Conservation (phyloP, 176 grass and related monocot genomes). For the Oryza nivara region DNA sequence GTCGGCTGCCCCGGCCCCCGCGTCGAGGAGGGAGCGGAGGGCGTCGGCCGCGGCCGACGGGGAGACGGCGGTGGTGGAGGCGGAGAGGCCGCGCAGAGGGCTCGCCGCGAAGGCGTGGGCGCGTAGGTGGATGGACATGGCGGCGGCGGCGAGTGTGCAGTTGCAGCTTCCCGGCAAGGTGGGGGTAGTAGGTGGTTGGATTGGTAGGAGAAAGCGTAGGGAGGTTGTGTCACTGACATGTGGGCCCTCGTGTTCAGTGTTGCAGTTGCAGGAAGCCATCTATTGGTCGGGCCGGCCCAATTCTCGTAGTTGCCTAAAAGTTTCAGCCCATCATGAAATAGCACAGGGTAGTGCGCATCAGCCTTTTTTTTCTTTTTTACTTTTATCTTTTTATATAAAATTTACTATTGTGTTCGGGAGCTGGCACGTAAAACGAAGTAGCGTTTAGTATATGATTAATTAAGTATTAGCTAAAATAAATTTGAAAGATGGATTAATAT, state of each 20-base stretch:
- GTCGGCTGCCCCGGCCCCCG: conserved; percentile 9
- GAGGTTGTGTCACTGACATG: not conserved
- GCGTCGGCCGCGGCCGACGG: conserved; percentile 51
- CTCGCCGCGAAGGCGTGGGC: conserved; percentile 81
- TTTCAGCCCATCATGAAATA: no score
- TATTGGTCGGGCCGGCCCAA: no score
- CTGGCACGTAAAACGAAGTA: no score
- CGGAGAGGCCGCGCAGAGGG: conserved; percentile 59
- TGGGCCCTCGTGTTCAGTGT: not conserved
- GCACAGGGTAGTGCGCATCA: no score
- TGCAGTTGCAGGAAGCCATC: no score
- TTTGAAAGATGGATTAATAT: no score
- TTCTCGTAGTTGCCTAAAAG: no score
- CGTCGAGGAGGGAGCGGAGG: conserved; percentile 54
- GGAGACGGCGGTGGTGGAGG: conserved; percentile 22
- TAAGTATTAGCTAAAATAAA: no score
- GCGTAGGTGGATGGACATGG: conserved; percentile 77
- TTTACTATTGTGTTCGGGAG: no score
- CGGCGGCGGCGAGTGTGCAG: not conserved
- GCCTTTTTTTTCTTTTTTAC: no score
- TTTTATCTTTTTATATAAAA: no score
- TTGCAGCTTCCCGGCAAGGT: conserved; percentile 4
- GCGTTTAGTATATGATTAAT: no score
- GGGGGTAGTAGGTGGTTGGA: not conserved
- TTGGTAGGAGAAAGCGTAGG: not conserved